Conservation (phyloP, 73 alveolate species). For the Paramecium caudatum region DNA sequence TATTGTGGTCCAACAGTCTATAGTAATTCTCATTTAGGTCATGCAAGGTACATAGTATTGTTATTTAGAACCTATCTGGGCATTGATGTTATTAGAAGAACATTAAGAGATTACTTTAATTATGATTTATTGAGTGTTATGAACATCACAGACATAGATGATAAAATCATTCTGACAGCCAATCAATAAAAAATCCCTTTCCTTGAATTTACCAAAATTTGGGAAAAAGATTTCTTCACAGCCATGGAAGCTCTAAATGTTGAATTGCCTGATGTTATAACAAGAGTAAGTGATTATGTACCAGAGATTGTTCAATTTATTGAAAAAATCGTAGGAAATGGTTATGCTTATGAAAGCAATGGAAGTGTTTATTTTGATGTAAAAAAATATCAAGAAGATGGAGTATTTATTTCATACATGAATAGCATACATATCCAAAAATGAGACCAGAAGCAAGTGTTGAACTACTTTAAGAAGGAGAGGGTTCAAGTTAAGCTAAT, state of each 20-base stretch:
- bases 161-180: constrained; percentile 97
- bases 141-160: constrained; percentile 99
- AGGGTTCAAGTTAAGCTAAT: constrained; percentile 91
- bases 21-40: constrained; percentile 99
- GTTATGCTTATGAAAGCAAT: constrained; percentile 97
- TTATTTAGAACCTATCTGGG: constrained; percentile 93
- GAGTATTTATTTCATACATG: not conserved
- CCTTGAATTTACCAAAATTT: constrained; percentile 86
- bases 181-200: constrained; percentile 85
- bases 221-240: constrained; percentile 95
- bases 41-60: constrained; percentile 88
- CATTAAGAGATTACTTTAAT: constrained; percentile 92
- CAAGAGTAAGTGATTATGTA: constrained; percentile 99
- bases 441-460: constrained; percentile 88
- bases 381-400: constrained; percentile 77
- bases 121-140: constrained; percentile 93
- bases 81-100: constrained; percentile 95
- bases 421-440: constrained; percentile 89
- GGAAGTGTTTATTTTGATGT: constrained; percentile 99
- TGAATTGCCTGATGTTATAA: constrained; percentile 97
- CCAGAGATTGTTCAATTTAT: constrained; percentile 96
- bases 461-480: constrained; percentile 93
- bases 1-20: constrained; percentile 83
- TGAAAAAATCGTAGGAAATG: constrained; percentile 92
- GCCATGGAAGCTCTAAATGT: constrained; percentile 98